Evolutionary conservation across 805 yeast genomes (phyloP).

Genomic region (Saccharomycopsis sp.): DNA sequence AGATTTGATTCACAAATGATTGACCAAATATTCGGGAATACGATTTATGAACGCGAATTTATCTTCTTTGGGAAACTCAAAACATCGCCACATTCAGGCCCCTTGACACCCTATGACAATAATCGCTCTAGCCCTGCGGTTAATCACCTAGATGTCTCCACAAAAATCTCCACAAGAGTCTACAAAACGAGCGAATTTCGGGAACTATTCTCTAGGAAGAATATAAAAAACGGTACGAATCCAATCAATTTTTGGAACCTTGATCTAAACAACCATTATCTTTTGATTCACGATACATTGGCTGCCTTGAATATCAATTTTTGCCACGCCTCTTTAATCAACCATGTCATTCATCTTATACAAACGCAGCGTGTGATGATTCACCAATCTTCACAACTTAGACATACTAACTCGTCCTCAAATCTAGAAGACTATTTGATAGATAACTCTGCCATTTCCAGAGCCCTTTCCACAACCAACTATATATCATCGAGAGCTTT

Average conservation of each 20-base stretch:
- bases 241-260: constrained; percentile 15
- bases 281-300: constrained; percentile 1
- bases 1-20: constrained; percentile 5
- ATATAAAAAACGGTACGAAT: too few relatives aligned
- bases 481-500: not conserved
- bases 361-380: constrained; percentile 9
- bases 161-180: not conserved
- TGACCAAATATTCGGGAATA: constrained; percentile 13
- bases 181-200: not conserved
- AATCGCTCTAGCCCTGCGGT: not conserved
- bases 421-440: not conserved
- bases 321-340: not conserved
- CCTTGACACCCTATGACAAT: too few relatives aligned
- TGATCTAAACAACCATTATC: constrained; percentile 3
- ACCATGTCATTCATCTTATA: not conserved
- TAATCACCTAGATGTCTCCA: not conserved
- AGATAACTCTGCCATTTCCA: not conserved
- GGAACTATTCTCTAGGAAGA: not conserved
- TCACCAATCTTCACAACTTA: constrained; percentile 7
- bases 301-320: not conserved
- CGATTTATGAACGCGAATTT: constrained; percentile 20
- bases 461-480: not conserved
- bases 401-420: not conserved
- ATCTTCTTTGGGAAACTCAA: constrained; percentile 13
- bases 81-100: too few relatives aligned